phyloP scores from a whole-genome alignment of 306 rosid genomes.

The Quercus agrifolia region DNA sequence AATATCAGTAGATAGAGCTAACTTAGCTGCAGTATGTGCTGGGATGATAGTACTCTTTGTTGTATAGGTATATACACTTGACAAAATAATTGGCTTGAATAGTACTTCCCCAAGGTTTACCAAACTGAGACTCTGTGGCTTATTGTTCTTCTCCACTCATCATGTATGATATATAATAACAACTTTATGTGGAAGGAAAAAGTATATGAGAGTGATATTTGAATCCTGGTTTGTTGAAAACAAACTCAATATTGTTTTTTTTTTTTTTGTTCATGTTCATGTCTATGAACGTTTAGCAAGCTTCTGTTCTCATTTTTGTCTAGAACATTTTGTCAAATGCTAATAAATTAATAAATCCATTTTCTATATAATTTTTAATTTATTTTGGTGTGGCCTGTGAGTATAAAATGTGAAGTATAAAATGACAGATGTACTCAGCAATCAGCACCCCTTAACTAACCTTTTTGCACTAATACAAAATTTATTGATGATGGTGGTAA shows the following conservation, averaged over 20 bases:
- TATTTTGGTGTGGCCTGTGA: not conserved
- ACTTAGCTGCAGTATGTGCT: too few species aligned
- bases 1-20: too few species aligned
- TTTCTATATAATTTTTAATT: not conserved
- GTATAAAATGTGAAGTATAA: constrained; percentile 17
- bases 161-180: constrained; percentile 34
- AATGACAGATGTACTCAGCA: constrained; percentile 15
- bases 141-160: constrained; percentile 42
- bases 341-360: not conserved
- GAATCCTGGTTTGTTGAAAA: constrained; percentile 30
- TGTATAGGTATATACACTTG: constrained; percentile 48
- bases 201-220: constrained; percentile 31
- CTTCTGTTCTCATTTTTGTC: not conserved
- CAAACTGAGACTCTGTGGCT: constrained; percentile 53
- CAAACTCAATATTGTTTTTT: constrained; percentile 26
- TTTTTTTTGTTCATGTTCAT: constrained; percentile 28
- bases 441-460: constrained; percentile 9
- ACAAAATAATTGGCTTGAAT: constrained; percentile 39
- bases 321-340: not conserved
- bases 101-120: constrained; percentile 43
- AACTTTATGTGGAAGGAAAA: constrained; percentile 39
- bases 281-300: constrained; percentile 29
- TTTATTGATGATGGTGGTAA: constrained; percentile 28
- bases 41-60: not conserved
- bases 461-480: constrained; percentile 16